Base-by-base conservation (phyloP, 495 filamentous ascomycete species). In the Xylaria curta region DNA sequence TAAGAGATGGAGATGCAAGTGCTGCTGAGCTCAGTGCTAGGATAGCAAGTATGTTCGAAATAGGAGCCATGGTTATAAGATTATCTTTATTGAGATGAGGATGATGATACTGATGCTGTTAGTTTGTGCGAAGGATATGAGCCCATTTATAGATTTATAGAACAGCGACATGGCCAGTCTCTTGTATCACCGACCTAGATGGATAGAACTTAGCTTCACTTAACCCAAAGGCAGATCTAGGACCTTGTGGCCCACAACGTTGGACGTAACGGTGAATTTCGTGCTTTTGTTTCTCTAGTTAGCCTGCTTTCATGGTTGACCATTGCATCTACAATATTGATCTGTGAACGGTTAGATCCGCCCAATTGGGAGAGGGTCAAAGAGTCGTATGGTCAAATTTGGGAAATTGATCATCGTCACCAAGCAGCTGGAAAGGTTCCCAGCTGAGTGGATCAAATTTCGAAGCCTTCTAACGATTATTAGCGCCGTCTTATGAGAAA, bases 341-440 rank as follows among this genome's bases (percentile, higher is more conserved):
- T 26, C 53, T 56, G 15, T 28, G 56, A 33, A 38, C 31, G n/a
- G 33, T 38, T 19, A 38, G 58, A 36, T 12, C 12, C 31, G 17
- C 33, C 19, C 33, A 38, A 15, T 62, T 62, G 60, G 21, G 60
- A 61, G 8, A 42, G 60, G 21, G 38, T 38, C 15, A 15, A 38
- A 44, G 60, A 44, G 60, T 21, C 60, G 60, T 44, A 44, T 15
- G 38, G 12, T 36, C 60, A 42, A 15, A 42, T 38, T 62, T 36
- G 9, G 38, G 60, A 10, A 62, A 62, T 62, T 62, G 60, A 62
- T 51, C 38, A 53, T 66, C 63, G 63, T 66, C 17, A 40, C 26
- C 9, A 28, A 36, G 31, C 63, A 38, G 63, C 46, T 51, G 46
- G 15, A 66, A 38, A 38, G 63, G 28, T 66, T 44, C 63, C 13